Evolutionary conservation across 345 rosid species (phyloP), one percentile per base, ranked within the genome.

Genomic region (Microcos paniculata): DNA sequence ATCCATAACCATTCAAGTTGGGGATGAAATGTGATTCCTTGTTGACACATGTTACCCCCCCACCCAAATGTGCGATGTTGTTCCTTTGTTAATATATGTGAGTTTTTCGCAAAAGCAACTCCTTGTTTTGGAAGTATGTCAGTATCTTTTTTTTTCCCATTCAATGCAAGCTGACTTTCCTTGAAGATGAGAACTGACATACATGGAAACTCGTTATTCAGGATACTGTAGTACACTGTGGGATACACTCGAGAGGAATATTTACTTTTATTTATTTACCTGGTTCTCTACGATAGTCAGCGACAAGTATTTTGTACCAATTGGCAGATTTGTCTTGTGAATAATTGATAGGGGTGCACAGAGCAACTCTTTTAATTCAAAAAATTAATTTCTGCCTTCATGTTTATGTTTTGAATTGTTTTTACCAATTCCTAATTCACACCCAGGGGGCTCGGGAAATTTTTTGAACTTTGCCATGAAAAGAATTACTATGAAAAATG

Each of bases 101-200:
- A 70, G 73, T 49, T 52, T 51, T 13, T 28, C 6, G 53, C 33
- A 21, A n/a, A 19, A 31, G 8, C n/a, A 55, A 53, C 49, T 71
- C 31, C 42, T 48, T 67, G 56, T 68, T 30, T 69, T 48, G 58
- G 43, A 49, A 69, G 72, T 18, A 30, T 69, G 58, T 69, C 48
- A 19, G 58, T 31, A 30, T 48, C 42, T 69, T 69, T 49, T 42
- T 28, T 69, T 6, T 10, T 49, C 48, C 4, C 30, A 33, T 51
- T 18, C 26, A 70, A 18, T 31, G 43, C 45, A 31, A 51, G 45
- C 73, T 35, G 62, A 13, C 13, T 15, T 40, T 4, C 35, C 21
- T 43, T 26, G 49, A 55, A 23, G 49, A 40, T 24, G 15, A 59
- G 64, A 59, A 30, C 33, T 24, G 18, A 57, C 33, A 26, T 46